A percentile compares a stretch with the other conserved stretches of the same genome.
phyloP scores from a whole-genome alignment of 495 filamentous ascomycete genomes.

The Neurospora cerealis region DNA sequence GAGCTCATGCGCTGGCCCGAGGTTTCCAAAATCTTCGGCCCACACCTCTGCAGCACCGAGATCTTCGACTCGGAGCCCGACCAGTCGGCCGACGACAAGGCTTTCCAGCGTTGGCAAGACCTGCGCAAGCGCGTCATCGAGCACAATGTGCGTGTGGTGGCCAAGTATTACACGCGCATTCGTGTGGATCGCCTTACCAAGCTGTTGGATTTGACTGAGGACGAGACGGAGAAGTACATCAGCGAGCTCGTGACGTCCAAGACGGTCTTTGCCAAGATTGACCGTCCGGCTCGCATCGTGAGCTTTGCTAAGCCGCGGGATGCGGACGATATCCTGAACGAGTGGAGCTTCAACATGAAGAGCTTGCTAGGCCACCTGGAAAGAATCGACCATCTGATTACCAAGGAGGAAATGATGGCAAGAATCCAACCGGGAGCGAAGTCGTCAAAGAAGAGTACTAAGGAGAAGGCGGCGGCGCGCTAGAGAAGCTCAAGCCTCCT shows the following conservation, averaged over 20 bases:
- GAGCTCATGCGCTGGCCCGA: conserved; percentile 98
- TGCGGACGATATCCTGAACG: conserved; percentile 95
- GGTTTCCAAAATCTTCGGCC: conserved; percentile 74
- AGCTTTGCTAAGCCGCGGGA: conserved; percentile 89
- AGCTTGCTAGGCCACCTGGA: conserved; percentile 83
- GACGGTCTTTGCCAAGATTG: conserved; percentile 96
- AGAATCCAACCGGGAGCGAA: conserved; percentile 62
- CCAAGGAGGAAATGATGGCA: conserved; percentile 99
- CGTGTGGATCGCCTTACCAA: conserved; percentile 79
- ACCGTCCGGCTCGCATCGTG: conserved; percentile 82
- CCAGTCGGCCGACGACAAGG: conserved; percentile 60
- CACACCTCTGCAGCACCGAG: conserved; percentile 82
- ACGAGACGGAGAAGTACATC: conserved; percentile 97
- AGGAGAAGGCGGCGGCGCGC: conserved; percentile 19
- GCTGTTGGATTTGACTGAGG: conserved; percentile 81
- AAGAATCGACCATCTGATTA: conserved; percentile 95
- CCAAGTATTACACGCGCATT: conserved; percentile 98
- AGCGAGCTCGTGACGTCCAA: conserved; percentile 89
- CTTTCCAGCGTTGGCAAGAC: conserved; percentile 78
- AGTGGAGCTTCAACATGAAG: conserved; percentile 99
- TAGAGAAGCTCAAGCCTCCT: background rate
- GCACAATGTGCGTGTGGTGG: conserved; percentile 94
- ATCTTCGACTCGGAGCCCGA: conserved; percentile 62
- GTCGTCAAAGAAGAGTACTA: conserved; percentile 20
- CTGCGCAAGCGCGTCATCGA: conserved; percentile 96